A percentile compares a stretch with the other conserved stretches of the same genome.
Evolutionary conservation across 2,329 filamentous ascomycete genomes (phyloP).

Genomic region (Fonsecaea multimorphosa): DNA sequence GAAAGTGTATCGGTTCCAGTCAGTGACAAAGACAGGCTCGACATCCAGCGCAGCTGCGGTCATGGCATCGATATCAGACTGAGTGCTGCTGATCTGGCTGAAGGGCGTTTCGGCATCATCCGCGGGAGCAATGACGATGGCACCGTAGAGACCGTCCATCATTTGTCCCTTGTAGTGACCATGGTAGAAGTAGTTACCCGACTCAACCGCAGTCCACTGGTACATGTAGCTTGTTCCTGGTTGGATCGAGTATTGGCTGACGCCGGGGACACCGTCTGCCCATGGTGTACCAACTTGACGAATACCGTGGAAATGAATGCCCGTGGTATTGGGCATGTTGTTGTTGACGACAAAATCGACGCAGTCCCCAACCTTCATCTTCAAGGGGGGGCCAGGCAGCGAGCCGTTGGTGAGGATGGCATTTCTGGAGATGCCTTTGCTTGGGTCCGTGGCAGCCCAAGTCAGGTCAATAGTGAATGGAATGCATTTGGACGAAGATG

Average conservation of each 20-base stretch:
- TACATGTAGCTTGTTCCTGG: slow-evolving; percentile 70
- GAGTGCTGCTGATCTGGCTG: slow-evolving; percentile 50
- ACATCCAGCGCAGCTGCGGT: slow-evolving; percentile 56
- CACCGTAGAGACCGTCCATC: slow-evolving; percentile 71
- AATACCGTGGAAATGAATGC: slow-evolving; percentile 79
- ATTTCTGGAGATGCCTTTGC: slow-evolving; percentile 52
- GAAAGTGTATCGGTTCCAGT: slow-evolving; percentile 63
- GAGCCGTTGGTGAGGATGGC: slow-evolving; percentile 75
- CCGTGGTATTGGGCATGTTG: slow-evolving; percentile 66
- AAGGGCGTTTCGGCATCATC: slow-evolving; percentile 55
- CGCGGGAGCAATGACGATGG: slow-evolving; percentile 63
- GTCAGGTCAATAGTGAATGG: slow-evolving; percentile 45
- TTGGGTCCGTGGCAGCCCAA: slow-evolving; percentile 48
- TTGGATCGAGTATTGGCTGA: slow-evolving; percentile 71
- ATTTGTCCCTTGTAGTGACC: slow-evolving; percentile 69
- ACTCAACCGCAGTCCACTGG: slow-evolving; percentile 55
- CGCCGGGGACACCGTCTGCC: slow-evolving; percentile 74
- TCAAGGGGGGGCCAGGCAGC: slow-evolving; percentile 75
- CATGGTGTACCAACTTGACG: slow-evolving; percentile 76
- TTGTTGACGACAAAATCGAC: slow-evolving; percentile 74
- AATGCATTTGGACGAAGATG: slow-evolving; percentile 33
- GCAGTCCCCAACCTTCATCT: slow-evolving; percentile 75
- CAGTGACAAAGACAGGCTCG: slow-evolving; percentile 60
- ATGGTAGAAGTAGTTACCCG: slow-evolving; percentile 71
- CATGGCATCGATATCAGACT: slow-evolving; percentile 52